Evolutionary conservation across 2,329 filamentous ascomycete genomes (phyloP).

Genomic region (Zelopaecilomyces penicillatus): DNA sequence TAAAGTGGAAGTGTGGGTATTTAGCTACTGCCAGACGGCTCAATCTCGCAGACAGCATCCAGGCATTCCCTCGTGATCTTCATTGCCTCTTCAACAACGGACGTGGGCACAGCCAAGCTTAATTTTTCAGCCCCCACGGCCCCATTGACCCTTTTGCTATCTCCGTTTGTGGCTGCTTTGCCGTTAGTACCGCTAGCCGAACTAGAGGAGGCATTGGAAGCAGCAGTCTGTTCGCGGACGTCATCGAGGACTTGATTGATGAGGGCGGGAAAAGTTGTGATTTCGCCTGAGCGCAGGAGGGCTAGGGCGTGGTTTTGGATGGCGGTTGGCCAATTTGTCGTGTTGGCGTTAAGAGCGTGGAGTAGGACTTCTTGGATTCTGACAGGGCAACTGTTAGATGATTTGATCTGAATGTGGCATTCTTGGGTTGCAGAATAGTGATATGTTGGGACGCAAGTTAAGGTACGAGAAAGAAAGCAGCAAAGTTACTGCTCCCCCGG

Average conservation of each 20-base stretch:
- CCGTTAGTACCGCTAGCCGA: constrained; percentile 18
- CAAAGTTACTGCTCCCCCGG: no score
- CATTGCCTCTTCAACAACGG: constrained; percentile 55
- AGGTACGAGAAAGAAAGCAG: neutral
- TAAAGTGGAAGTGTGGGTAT: no score
- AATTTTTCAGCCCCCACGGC: constrained; percentile 16
- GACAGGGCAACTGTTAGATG: constrained; percentile 1
- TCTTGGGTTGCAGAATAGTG: neutral
- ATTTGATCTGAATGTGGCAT: constrained; percentile 1
- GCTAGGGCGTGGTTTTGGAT: constrained; percentile 52
- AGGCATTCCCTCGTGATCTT: constrained; percentile 50
- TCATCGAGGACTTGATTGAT: constrained; percentile 54
- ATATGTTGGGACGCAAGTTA: neutral
- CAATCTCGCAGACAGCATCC: constrained; percentile 38
- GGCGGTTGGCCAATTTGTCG: constrained; percentile 53
- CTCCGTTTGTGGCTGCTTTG: constrained; percentile 27
- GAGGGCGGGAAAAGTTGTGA: constrained; percentile 52
- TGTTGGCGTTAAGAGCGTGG: constrained; percentile 51
- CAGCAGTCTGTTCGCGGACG: constrained; percentile 41
- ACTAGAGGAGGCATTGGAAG: constrained; percentile 13
- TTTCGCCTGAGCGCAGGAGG: constrained; percentile 52
- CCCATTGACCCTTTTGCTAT: constrained; percentile 20
- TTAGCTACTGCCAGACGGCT: constrained; percentile 18
- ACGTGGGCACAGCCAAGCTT: constrained; percentile 48
- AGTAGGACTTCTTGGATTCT: constrained; percentile 59